A percentile compares a stretch with the other conserved stretches of the same genome.
These are phyloP conservation scores for Bifiguratus adelaidae DNA, from an alignment of 192 early-diverging fungal genomes.

Conservation along the genomic window DNA sequence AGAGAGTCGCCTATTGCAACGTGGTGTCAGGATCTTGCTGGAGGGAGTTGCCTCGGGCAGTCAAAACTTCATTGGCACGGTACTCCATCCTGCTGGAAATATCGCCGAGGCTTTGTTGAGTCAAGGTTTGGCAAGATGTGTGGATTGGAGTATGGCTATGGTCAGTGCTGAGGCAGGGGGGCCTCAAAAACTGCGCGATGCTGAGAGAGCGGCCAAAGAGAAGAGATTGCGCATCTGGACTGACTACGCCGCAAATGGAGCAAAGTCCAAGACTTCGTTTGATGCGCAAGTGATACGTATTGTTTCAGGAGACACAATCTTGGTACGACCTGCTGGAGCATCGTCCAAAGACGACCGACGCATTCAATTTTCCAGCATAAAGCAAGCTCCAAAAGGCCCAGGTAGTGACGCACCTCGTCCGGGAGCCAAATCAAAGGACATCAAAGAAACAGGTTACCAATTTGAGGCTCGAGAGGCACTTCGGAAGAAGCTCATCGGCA, in stretches of 20 bases:
- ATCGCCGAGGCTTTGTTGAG: constrained; percentile 81
- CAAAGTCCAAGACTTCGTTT: constrained; percentile 39
- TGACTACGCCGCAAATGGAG: constrained; percentile 44
- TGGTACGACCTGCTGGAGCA: constrained; percentile 24
- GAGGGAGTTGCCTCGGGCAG: constrained; percentile 55
- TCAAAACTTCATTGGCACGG: constrained; percentile 65
- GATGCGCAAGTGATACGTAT: constrained; percentile 37
- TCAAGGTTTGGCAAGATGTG: constrained; percentile 74
- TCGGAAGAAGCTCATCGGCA: constrained; percentile 80
- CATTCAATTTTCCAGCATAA: constrained; percentile 27
- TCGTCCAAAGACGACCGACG: constrained; percentile 22
- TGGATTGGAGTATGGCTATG: constrained; percentile 74
- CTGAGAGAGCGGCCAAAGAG: constrained; percentile 70
- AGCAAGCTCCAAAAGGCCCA: constrained; percentile 15
- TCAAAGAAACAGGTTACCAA: constrained; percentile 69
- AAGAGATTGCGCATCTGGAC: constrained; percentile 85
- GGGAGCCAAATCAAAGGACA: constrained; percentile 55
- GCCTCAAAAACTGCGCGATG: constrained; percentile 58
- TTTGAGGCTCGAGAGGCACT: constrained; percentile 85
- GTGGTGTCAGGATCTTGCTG: constrained; percentile 76
- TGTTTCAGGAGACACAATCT: constrained; percentile 43
- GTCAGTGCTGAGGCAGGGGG: constrained; percentile 72
- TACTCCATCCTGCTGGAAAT: constrained; percentile 80
- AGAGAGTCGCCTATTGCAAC: constrained; percentile 82
- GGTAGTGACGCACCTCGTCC: constrained; percentile 7